Conservation (phyloP, 192 early-diverging fungal genomes). For the Chytriomyces sp. region DNA sequence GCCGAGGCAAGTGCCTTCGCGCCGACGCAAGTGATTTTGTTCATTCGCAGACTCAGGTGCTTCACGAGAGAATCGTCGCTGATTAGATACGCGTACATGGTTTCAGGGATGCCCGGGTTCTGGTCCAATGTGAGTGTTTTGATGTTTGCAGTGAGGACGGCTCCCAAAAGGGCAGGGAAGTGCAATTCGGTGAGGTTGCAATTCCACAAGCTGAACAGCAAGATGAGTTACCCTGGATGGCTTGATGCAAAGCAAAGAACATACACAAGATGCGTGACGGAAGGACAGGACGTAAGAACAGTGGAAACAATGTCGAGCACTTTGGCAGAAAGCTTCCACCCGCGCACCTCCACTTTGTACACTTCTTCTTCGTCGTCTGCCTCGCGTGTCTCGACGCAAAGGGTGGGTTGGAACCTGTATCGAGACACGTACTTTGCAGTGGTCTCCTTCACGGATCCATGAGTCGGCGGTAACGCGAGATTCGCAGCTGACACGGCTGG, state of each 20-base stretch:
- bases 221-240: background rate
- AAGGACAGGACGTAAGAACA: constrained; percentile 29
- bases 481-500: background rate
- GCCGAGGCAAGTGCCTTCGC: constrained; percentile 38
- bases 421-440: constrained; percentile 39
- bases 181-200: constrained; percentile 48
- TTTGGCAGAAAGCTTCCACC: constrained; percentile 42
- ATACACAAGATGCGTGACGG: constrained; percentile 42
- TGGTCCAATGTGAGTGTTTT: constrained; percentile 44
- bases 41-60: constrained; percentile 42
- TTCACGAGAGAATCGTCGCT: constrained; percentile 44
- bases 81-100: constrained; percentile 37
- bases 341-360: constrained; percentile 48
- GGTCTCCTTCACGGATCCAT: background rate
- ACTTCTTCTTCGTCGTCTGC: constrained; percentile 50
- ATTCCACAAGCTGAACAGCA: constrained; percentile 49
- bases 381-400: constrained; percentile 41
- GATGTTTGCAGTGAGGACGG: constrained; percentile 36
- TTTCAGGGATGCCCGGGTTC: constrained; percentile 50
- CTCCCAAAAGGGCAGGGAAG: constrained; percentile 30
- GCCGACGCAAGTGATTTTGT: constrained; percentile 46
- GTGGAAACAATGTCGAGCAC: constrained; percentile 34
- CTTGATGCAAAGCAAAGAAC: constrained; percentile 1
- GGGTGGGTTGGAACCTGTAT: constrained; percentile 49
- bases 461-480: background rate